Evolutionary conservation across 192 early-diverging fungal genomes (phyloP).

Genomic region (Rhizoclosmatium globosum): DNA sequence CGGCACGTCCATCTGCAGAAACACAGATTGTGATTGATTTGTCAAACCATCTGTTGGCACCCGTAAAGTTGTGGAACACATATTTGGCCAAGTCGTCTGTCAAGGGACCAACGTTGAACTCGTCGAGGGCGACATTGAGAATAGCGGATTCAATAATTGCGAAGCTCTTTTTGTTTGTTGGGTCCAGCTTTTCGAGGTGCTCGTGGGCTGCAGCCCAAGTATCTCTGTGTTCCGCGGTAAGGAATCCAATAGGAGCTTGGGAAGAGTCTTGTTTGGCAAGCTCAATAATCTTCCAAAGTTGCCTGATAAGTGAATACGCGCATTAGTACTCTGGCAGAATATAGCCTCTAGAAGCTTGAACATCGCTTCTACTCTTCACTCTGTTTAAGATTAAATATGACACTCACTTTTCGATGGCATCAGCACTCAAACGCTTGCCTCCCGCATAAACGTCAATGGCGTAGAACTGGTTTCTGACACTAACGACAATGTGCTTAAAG

Average conservation of each 20-base stretch:
- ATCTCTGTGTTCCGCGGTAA: conserved; percentile 85
- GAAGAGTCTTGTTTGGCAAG: conserved; percentile 51
- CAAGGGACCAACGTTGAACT: conserved; percentile 50
- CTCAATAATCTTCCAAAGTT: conserved; percentile 65
- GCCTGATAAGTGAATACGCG: conserved; percentile 46
- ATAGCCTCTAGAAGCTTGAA: not conserved
- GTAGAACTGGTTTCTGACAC: conserved; percentile 83
- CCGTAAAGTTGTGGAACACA: conserved; percentile 68
- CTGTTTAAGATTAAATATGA: not conserved
- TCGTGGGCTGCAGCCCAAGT: conserved; percentile 78
- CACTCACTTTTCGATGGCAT: conserved; percentile 74
- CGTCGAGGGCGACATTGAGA: conserved; percentile 82
- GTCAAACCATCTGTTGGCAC: conserved; percentile 92
- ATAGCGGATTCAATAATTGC: conserved; percentile 73
- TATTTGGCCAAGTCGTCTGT: conserved; percentile 35
- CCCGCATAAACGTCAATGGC: conserved; percentile 68
- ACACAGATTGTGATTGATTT: conserved; percentile 76
- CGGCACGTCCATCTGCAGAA: conserved; percentile 75
- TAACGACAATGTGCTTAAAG: conserved; percentile 70
- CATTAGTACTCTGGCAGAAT: not conserved
- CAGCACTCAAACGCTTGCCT: conserved; percentile 63
- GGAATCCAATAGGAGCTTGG: conserved; percentile 59
- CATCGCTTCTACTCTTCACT: too few relatives aligned
- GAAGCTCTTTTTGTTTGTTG: conserved; percentile 68
- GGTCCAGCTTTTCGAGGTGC: conserved; percentile 67